Percentiles rank a stretch among this genome's conserved stretches.
Conservation (phyloP, 2,329 filamentous ascomycete species). For the Cladosporium sp. region DNA sequence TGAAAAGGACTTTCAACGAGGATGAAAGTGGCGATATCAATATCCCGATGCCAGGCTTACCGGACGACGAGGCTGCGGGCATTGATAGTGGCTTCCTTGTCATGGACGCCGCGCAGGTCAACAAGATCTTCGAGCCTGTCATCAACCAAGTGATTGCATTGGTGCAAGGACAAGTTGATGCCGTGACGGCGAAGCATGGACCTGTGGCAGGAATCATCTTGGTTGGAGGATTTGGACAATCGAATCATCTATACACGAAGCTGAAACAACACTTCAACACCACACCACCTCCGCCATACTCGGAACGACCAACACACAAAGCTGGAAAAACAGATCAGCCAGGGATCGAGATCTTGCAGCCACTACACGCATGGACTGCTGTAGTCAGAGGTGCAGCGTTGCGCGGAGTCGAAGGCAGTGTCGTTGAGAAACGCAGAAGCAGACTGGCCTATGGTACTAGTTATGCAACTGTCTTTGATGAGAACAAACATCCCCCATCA, state of each 20-base stretch:
- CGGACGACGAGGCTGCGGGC: constrained; percentile 70
- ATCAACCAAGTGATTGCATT: constrained; percentile 58
- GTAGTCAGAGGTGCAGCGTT: constrained; percentile 74
- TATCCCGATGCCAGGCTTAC: constrained; percentile 70
- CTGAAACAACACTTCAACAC: constrained; percentile 64
- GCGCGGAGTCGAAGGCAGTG: constrained; percentile 70
- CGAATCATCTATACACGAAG: constrained; percentile 63
- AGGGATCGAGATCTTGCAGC: constrained; percentile 75
- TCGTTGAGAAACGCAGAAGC: constrained; percentile 70
- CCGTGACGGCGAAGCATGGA: constrained; percentile 36
- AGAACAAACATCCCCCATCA: constrained; percentile 65
- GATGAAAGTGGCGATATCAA: constrained; percentile 64
- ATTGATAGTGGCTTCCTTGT: constrained; percentile 73
- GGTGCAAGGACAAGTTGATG: constrained; percentile 48
- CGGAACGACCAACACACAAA: constrained; percentile 65
- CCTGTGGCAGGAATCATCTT: constrained; percentile 64
- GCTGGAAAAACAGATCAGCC: constrained; percentile 40
- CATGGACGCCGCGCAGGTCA: constrained; percentile 67
- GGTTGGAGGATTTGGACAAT: constrained; percentile 78
- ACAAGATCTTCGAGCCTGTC: constrained; percentile 61
- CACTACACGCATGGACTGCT: constrained; percentile 76
- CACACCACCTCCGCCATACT: constrained; percentile 55
- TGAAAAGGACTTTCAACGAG: constrained; percentile 79
- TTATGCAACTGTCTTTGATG: constrained; percentile 72
- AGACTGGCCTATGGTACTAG: constrained; percentile 76